Evolutionary conservation across 2,329 filamentous ascomycete genomes (phyloP), one percentile per base, ranked within the genome.

Genomic region (Acrodontium crateriforme): DNA sequence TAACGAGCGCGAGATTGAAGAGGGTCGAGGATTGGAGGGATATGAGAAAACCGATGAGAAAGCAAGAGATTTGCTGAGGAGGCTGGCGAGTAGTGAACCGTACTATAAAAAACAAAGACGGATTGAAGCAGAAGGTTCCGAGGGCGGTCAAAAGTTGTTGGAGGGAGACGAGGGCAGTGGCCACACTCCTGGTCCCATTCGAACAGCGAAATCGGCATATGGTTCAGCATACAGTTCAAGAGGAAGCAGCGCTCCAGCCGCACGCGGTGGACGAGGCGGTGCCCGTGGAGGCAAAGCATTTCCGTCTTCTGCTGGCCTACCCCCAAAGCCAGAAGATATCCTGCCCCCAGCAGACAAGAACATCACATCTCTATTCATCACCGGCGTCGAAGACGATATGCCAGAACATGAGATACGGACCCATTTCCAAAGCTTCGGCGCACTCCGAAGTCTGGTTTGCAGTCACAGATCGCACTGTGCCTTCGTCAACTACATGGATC

Each of bases 11-110:
- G 83, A 91, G 36, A 84, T 98, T 27, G 85, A 95, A 49, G 85
- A 95, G 43, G 89, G 89, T 2, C 68, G 80, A 38, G 81, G 78
- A 5, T 66, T 82, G 6, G 89, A 95, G 50, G 84, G 81, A 41
- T 95, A 94, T 50, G 84, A 92, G 38, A 92, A 94, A 65, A 89
- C 87, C 2, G 89, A 98, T 46, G 87, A 95, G 50, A 95, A 95
- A 57, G 89, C 85, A 3, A 70, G 87, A 32, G 89, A 98, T 43
- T 60, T 98, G 9, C 55, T 98, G 34, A 69, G 82, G 39, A 67
- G 83, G 29, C 60, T 98, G 24, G 91, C 91, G 4, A 78, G 80
- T 39, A 94, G 83, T 52, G 87, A 95, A 51, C 89, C 89, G 0
- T 95, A 95, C 53, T 91, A 93, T 54, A 78, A 85, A 48, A 91